Base-by-base conservation (phyloP, 371 early-diverging fungal species). In the Haplosporangium sp. region DNA sequence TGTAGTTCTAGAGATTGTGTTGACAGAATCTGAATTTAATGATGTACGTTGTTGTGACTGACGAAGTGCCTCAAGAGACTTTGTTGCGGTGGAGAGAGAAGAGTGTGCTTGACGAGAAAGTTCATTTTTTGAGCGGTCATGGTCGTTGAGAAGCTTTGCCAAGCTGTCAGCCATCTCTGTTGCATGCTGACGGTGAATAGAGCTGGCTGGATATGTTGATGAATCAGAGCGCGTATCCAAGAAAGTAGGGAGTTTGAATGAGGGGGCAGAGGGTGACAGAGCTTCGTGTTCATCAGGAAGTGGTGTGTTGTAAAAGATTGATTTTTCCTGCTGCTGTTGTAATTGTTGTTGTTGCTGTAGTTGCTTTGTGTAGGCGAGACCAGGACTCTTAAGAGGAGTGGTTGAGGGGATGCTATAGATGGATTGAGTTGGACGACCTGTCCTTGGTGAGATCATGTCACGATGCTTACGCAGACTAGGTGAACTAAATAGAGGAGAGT, bases 381-480 rank as follows among this genome's bases (percentile, higher is more conserved):
- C 67, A 13, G 72, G 67, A 53, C 72, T 72, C n/a, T 72, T 72
- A 52, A 53, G 67, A 11, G 72, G 66, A 2, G 72, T 72, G 13
- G 72, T 72, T 0, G 72, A 72, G 10, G 72, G 52, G 9, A 61
- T 17, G 9, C 20, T 52, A 39, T 38, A 61, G 15, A 48, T 59
- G 2, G 67, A 38, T 13, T 52, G 56, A 7, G 62, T 39, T 44
- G 72, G 50, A 8, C 58, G 67, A 27, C 38, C 48, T 1, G 27
- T 20, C 1, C 37, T 19, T 35, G 72, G 10, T 20, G 67, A 47
- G 5, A 55, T 48, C 35, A 66, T 60, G 61, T 66, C 62, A 20
- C 67, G 66, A 48, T 61, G 72, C 55, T 62, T 72, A 11, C 67
- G 61, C 13, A 72, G 57, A 34, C 72, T 72, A 38, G 72, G 72